phyloP scores from a whole-genome alignment of 164 flowering plant genomes.

The Nymphaea thermarum region DNA sequence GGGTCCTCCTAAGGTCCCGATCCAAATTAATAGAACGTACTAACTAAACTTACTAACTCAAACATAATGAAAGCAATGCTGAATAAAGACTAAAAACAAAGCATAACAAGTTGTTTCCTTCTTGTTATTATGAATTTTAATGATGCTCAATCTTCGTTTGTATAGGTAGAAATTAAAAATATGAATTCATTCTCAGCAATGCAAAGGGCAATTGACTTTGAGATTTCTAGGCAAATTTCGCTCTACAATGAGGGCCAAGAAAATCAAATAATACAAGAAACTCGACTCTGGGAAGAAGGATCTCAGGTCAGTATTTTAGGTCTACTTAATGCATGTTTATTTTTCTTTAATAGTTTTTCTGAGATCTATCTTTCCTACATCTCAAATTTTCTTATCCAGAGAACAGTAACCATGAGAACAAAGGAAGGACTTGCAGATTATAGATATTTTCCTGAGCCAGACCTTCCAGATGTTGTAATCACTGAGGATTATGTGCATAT shows the following conservation, averaged over 20 bases:
- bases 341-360: not conserved
- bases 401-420: slow-evolving; percentile 86
- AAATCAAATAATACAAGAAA: slow-evolving; percentile 77
- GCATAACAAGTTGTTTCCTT: too few species aligned
- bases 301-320: slow-evolving; percentile 42
- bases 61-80: too few species aligned
- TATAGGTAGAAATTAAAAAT: slow-evolving; percentile 90
- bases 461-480: slow-evolving; percentile 73
- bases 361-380: not conserved
- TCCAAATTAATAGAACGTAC: too few species aligned
- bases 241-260: slow-evolving; percentile 57
- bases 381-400: slow-evolving; percentile 20
- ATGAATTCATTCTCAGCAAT: slow-evolving; percentile 88
- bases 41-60: too few species aligned
- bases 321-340: not conserved
- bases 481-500: slow-evolving; percentile 41
- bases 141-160: too few species aligned
- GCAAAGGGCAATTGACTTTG: slow-evolving; percentile 81
- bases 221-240: slow-evolving; percentile 63
- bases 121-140: too few species aligned
- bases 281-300: slow-evolving; percentile 94
- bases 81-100: too few species aligned
- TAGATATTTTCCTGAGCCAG: slow-evolving; percentile 94
- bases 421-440: slow-evolving; percentile 96
- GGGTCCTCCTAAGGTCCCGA: too few species aligned